phyloP scores from a whole-genome alignment of 2,329 filamentous ascomycete species.

The Fusarium coffeatum region DNA sequence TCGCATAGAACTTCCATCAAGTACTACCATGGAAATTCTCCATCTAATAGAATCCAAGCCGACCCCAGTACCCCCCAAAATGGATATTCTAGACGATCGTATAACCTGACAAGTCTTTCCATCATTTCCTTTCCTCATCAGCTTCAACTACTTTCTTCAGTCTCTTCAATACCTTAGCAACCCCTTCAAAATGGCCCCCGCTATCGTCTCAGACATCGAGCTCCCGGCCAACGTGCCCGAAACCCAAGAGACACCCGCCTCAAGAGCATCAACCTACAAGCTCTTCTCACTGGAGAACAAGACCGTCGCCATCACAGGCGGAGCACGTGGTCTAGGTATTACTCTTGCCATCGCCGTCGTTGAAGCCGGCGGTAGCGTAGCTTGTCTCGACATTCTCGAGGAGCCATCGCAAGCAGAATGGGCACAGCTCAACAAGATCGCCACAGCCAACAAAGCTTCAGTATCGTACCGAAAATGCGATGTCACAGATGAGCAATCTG shows the following conservation, averaged over 20 bases:
- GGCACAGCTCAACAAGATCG: conserved; percentile 56
- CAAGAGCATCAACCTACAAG: conserved; percentile 42
- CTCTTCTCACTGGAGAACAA: conserved; percentile 60
- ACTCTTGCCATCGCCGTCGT: conserved; percentile 61
- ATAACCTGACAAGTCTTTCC: conserved; percentile 14
- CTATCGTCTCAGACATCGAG: conserved; percentile 48
- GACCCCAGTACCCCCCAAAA: conserved; percentile 6
- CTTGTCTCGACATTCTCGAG: conserved; percentile 59
- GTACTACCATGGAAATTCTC: conserved; percentile 1
- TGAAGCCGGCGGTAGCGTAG: conserved; percentile 62
- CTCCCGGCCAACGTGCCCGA: conserved; percentile 48
- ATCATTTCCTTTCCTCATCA: not conserved
- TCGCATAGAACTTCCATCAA: conserved; percentile 33
- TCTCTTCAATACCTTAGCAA: not conserved
- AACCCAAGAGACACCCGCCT: conserved; percentile 49
- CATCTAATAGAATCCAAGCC: not conserved
- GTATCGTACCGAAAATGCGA: conserved; percentile 59
- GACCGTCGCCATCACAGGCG: conserved; percentile 63
- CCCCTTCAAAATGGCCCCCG: conserved; percentile 40
- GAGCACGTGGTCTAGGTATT: conserved; percentile 63
- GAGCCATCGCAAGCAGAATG: conserved; percentile 55
- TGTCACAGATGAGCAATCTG: conserved; percentile 58
- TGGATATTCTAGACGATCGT: conserved; percentile 9
- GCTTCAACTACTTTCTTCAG: not conserved
- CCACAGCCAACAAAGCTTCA: conserved; percentile 49